Evolutionary conservation across 257 asterid genomes (phyloP).

Genomic region (Solanum chilense): DNA sequence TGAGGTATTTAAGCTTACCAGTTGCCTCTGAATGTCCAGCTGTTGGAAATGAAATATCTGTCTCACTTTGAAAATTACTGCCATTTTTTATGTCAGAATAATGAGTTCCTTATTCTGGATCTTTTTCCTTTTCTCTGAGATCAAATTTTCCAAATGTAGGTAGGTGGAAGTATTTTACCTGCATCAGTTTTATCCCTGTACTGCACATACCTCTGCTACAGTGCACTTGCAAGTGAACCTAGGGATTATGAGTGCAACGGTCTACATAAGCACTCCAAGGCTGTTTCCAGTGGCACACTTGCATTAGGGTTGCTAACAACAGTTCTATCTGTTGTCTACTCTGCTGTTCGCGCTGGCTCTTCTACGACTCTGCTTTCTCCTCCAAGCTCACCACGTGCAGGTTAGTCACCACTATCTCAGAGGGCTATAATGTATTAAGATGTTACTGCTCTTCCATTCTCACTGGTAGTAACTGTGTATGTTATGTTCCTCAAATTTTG

Average conservation of each 20-base stretch:
- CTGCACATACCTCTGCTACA: conserved; percentile 93
- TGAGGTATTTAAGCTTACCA: not conserved
- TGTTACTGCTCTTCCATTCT: not conserved
- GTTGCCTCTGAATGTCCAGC: not conserved
- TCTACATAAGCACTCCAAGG: conserved; percentile 84
- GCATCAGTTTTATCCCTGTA: conserved; percentile 79
- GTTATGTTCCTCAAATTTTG: not conserved
- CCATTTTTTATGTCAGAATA: not conserved
- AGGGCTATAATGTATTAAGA: not conserved
- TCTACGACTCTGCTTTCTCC: conserved; percentile 86
- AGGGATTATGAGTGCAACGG: conserved; percentile 91
- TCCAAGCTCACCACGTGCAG: conserved; percentile 93
- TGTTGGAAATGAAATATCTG: not conserved
- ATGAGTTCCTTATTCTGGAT: not conserved
- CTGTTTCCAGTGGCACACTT: conserved; percentile 71
- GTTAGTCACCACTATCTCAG: conserved; percentile 15
- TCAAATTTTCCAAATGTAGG: conserved; percentile 21
- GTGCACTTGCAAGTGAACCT: conserved; percentile 95
- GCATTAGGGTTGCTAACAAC: conserved; percentile 71
- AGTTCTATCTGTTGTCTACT: conserved; percentile 82
- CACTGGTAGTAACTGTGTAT: not conserved
- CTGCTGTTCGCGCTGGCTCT: conserved; percentile 97
- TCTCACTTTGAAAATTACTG: not conserved
- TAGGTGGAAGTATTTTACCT: conserved; percentile 83
- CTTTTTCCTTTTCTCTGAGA: not conserved